A percentile compares a stretch with the other conserved stretches of the same genome.
These are phyloP conservation scores for Blastocystis sp. DNA, from an alignment of 352 stramenopile species.

Conservation along the genomic window DNA sequence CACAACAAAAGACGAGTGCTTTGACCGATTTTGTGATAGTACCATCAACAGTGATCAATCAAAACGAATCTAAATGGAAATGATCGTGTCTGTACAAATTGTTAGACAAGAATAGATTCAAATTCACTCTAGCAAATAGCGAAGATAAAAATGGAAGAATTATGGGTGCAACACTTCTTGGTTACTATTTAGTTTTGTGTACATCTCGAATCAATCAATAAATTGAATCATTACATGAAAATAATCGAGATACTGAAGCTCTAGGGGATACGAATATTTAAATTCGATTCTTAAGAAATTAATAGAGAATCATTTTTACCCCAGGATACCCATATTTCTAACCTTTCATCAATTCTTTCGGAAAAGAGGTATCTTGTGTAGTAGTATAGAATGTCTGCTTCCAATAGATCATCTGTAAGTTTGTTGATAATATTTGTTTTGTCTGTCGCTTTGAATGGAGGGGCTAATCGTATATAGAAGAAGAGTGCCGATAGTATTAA, in stretches of 20 bases:
- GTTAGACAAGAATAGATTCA: too few species aligned
- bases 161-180: too few species aligned
- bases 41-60: not conserved
- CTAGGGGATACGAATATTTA: not conserved
- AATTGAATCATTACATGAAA: too few species aligned
- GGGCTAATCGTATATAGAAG: conserved; percentile 70
- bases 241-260: not conserved
- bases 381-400: not conserved
- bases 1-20: too few species aligned
- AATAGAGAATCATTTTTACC: not conserved
- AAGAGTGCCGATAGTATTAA: conserved; percentile 98
- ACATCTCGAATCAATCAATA: too few species aligned
- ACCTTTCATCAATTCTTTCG: not conserved
- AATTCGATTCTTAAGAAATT: not conserved
- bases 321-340: not conserved
- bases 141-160: too few species aligned
- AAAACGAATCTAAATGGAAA: conserved; percentile 9
- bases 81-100: not conserved
- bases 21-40: too few species aligned
- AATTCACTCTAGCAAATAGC: too few species aligned
- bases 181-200: too few species aligned
- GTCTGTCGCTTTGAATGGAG: not conserved
- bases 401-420: not conserved
- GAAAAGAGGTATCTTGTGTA: conserved; percentile 11
- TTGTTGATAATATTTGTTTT: not conserved